Percentiles rank a stretch among this genome's conserved stretches.
Conservation (phyloP, 2,329 filamentous ascomycete species). For the Dothidotthia symphoricarpi region DNA sequence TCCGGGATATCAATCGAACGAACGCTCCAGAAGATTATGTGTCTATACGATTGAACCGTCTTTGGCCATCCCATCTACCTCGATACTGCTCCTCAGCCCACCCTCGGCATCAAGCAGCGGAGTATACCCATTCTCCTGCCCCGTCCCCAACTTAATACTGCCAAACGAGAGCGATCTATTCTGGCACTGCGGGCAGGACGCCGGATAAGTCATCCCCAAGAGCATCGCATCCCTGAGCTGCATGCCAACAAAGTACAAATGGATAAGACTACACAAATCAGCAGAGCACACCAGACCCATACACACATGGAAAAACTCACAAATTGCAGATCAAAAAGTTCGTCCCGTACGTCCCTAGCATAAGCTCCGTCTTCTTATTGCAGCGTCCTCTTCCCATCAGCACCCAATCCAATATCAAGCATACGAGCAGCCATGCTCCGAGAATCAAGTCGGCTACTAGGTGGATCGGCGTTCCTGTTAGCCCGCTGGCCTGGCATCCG, state of each 20-base stretch:
- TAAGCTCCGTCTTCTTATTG: constrained; percentile 4
- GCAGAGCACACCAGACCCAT: not conserved
- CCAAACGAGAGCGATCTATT: constrained; percentile 16
- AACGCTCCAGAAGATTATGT: no score
- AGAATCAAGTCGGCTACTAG: constrained; percentile 23
- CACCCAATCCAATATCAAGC: constrained; percentile 26
- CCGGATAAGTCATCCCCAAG: constrained; percentile 13
- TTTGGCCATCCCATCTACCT: constrained; percentile 2
- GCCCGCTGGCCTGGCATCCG: constrained; percentile 21
- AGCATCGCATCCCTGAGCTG: constrained; percentile 17
- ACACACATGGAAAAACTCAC: constrained; percentile 10
- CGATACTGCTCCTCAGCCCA: constrained; percentile 17
- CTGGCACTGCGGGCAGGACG: constrained; percentile 29
- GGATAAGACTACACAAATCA: constrained; percentile 17
- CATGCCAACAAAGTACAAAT: constrained; percentile 23
- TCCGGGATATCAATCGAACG: no score
- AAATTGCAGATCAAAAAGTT: constrained; percentile 31
- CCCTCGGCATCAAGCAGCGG: constrained; percentile 17
- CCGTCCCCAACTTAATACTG: constrained; percentile 7
- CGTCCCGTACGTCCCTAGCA: constrained; percentile 31
- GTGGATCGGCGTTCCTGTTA: constrained; percentile 29
- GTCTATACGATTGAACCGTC: no score
- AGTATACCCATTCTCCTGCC: constrained; percentile 15
- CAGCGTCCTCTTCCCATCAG: constrained; percentile 6
- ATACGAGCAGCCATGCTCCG: constrained; percentile 20